Percentiles rank a stretch among this genome's conserved stretches.
Conservation (phyloP, 2,329 filamentous ascomycete genomes). For the Fusarium equiseti region DNA sequence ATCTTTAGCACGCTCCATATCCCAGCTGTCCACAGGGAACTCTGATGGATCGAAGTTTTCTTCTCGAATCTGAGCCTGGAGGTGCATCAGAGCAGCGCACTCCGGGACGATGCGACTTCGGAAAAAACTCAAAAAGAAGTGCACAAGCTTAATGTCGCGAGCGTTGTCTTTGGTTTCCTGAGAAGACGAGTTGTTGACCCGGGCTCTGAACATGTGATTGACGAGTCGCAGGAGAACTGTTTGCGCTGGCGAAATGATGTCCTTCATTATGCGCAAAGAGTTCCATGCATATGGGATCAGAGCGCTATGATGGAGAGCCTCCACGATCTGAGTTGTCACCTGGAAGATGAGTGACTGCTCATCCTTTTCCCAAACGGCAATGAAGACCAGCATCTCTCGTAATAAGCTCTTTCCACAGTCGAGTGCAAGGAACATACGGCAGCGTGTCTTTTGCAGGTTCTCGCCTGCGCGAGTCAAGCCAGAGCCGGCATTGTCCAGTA, state of each 20-base stretch:
- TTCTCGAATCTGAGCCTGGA: slow-evolving; percentile 89
- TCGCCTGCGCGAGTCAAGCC: slow-evolving; percentile 75
- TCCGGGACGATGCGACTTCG: slow-evolving; percentile 92
- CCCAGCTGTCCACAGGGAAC: slow-evolving; percentile 95
- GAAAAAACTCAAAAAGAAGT: slow-evolving; percentile 94
- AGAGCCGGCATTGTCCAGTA: slow-evolving; percentile 83
- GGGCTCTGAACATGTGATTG: slow-evolving; percentile 83
- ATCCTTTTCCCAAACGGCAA: slow-evolving; percentile 95
- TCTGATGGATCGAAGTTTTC: slow-evolving; percentile 82
- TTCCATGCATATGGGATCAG: slow-evolving; percentile 94
- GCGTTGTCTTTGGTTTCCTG: slow-evolving; percentile 65
- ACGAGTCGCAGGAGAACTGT: slow-evolving; percentile 92
- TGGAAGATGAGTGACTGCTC: slow-evolving; percentile 96
- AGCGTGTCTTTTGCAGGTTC: slow-evolving; percentile 90
- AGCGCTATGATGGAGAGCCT: slow-evolving; percentile 89
- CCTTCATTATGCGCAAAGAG: slow-evolving; percentile 90
- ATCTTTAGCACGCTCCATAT: slow-evolving; percentile 97
- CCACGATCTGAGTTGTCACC: slow-evolving; percentile 95
- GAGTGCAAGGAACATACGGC: slow-evolving; percentile 88
- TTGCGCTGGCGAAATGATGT: slow-evolving; percentile 95
- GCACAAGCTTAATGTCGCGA: slow-evolving; percentile 74
- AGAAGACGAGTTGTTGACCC: slow-evolving; percentile 57
- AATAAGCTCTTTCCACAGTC: slow-evolving; percentile 92
- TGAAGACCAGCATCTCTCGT: slow-evolving; percentile 92
- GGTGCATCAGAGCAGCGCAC: slow-evolving; percentile 91